These are phyloP conservation scores for Aspergillus heteromorphus DNA, from an alignment of 495 filamentous ascomycete genomes.

Conservation along the genomic window DNA sequence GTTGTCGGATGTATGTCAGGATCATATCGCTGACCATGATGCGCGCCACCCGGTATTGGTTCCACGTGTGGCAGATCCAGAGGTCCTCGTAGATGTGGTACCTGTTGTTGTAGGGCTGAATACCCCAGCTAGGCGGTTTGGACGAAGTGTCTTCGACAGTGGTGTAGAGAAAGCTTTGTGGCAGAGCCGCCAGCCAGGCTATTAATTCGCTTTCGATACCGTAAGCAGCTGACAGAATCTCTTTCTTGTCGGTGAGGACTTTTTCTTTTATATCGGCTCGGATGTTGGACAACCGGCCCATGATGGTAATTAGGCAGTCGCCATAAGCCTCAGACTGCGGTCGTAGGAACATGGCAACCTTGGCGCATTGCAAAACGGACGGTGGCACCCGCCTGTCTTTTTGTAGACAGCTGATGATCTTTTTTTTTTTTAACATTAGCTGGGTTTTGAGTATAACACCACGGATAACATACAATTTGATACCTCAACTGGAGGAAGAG, in stretches of 20 bases:
- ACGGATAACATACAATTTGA: slow-evolving; percentile 33
- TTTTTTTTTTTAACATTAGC: slow-evolving; percentile 10
- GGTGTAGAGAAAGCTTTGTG: slow-evolving; percentile 32
- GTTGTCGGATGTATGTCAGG: slow-evolving; percentile 17
- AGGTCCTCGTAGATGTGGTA: slow-evolving; percentile 57
- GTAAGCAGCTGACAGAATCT: slow-evolving; percentile 41
- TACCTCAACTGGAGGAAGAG: slow-evolving; percentile 55
- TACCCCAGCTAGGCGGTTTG: slow-evolving; percentile 20
- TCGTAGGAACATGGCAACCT: slow-evolving; percentile 31
- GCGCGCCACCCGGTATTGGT: slow-evolving; percentile 57
- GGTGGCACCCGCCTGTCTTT: slow-evolving; percentile 29
- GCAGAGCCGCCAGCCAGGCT: slow-evolving; percentile 35
- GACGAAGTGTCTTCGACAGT: slow-evolving; percentile 21
- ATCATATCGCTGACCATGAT: slow-evolving; percentile 54
- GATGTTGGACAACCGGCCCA: slow-evolving; percentile 40
- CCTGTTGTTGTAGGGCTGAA: slow-evolving; percentile 42
- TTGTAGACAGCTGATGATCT: slow-evolving; percentile 41
- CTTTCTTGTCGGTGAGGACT: slow-evolving; percentile 30
- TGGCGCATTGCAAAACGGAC: slow-evolving; percentile 30
- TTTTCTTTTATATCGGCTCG: slow-evolving; percentile 39
- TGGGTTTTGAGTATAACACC: background rate
- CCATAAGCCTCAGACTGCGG: slow-evolving; percentile 28
- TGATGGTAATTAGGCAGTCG: slow-evolving; percentile 33
- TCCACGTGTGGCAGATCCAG: slow-evolving; percentile 55
- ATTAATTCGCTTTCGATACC: slow-evolving; percentile 49